Conservation (phyloP, 441 rosid genomes). For the Lepidium campestre region DNA sequence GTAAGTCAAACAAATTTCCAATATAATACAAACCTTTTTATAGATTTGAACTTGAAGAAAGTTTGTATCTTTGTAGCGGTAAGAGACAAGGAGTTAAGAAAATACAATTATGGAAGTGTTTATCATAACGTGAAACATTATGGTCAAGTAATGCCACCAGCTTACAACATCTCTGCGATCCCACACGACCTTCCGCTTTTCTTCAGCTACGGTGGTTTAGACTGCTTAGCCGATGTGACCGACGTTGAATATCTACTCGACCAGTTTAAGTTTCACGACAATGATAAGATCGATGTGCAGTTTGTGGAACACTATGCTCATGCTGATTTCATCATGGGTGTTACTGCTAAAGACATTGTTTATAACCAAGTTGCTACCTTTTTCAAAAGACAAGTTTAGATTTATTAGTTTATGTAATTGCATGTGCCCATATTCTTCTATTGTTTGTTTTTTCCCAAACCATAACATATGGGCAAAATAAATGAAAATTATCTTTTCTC, state of each 20-base stretch:
- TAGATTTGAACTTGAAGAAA: background rate
- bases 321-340: conserved; percentile 85
- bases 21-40: background rate
- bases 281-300: conserved; percentile 51
- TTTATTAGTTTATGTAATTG: background rate
- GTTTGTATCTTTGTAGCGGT: conserved; percentile 37
- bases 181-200: conserved; percentile 64
- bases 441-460: background rate
- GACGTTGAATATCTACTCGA: conserved; percentile 63
- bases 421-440: background rate
- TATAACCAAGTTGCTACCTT: conserved; percentile 51
- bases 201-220: conserved; percentile 73
- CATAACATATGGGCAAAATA: background rate
- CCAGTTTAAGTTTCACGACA: conserved; percentile 60
- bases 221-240: conserved; percentile 51
- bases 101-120: conserved; percentile 58
- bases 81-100: conserved; percentile 53
- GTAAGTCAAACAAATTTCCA: conserved; percentile 35
- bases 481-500: background rate
- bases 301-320: conserved; percentile 65
- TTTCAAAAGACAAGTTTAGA: conserved; percentile 41
- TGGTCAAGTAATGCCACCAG: conserved; percentile 52
- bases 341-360: conserved; percentile 72
- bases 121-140: conserved; percentile 49
- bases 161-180: conserved; percentile 73